Base-by-base conservation (phyloP, 345 rosid species). In the Eucalyptus erythrocorys region DNA sequence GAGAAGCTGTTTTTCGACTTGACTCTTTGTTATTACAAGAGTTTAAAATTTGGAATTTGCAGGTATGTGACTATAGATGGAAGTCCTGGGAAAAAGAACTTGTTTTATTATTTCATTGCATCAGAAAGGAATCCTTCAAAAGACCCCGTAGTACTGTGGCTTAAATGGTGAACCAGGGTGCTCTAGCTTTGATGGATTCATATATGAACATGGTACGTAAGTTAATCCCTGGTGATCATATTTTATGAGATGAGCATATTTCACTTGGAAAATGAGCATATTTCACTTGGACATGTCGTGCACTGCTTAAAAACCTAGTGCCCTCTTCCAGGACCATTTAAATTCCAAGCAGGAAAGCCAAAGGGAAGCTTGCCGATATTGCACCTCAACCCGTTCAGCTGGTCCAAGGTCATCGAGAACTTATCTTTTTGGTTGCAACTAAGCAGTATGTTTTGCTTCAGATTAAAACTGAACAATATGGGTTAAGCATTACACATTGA, bases 121-220 rank as follows among this genome's bases (percentile, higher is more conserved):
- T 92, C 94, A 8, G 90, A 91, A 82, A 86, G 87, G 42, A 88
- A 89, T 24, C 90, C 92, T 8, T 48, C 86, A 8, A 43, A 86
- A 12, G 92, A 90, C 85, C 94, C 92, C 30, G 88, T 92, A 27
- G 89, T 91, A 43, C 53, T 92, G 66, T 92, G 93, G 94, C 89
- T 92, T 34, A 91, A n/a, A 89, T 34, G 94, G 93, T 2, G 94
- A 93, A 17, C 94, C 94, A 5, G 88, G 92, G 17, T 92, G 94
- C 91, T 92, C 93, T 55, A 90, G 91, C 87, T 87, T 92, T 16
- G 91, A 85, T 16, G 90, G 92, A 4, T 91, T 92, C 9, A 71
- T 91, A 85, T 92, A 91, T 48, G 93, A 89, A 87, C 90, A 90
- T 21, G 94, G 93, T 93, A 91, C n/a, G n/a, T 48, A 2, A 43